Conservation (phyloP, 2,329 filamentous ascomycete genomes). For the Aspergillus sojae region DNA sequence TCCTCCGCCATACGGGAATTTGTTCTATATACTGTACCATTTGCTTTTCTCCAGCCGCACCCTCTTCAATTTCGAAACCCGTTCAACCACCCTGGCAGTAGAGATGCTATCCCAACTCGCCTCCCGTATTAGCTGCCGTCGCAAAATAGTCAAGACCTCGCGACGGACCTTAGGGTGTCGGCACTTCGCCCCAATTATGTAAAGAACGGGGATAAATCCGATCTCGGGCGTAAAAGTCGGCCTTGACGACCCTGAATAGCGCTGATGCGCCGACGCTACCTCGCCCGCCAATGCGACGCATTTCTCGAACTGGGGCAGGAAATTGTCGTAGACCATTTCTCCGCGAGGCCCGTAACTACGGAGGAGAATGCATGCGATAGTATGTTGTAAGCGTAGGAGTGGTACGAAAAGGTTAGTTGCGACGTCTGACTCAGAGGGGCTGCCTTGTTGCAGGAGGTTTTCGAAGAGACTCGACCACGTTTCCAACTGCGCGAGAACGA, state of each 20-base stretch:
- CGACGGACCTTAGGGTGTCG: constrained; percentile 38
- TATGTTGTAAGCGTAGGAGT: constrained; percentile 38
- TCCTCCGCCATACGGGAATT: constrained; percentile 31
- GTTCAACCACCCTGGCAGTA: constrained; percentile 34
- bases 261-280: constrained; percentile 11
- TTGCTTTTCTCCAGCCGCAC: constrained; percentile 13
- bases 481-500: constrained; percentile 11
- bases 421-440: constrained; percentile 10
- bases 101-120: constrained; percentile 39
- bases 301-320: constrained; percentile 20
- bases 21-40: constrained; percentile 27
- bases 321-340: constrained; percentile 21
- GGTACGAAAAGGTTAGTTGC: constrained; percentile 22
- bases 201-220: constrained; percentile 37
- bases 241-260: constrained; percentile 22
- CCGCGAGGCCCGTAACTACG: constrained; percentile 24
- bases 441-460: constrained; percentile 5
- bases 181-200: constrained; percentile 41
- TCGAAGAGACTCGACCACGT: constrained; percentile 15
- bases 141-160: constrained; percentile 27
- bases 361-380: constrained; percentile 30
- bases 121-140: constrained; percentile 28
- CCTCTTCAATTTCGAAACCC: constrained; percentile 42
- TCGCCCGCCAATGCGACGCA: constrained; percentile 14
- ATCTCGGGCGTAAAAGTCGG: constrained; percentile 40